Base-by-base conservation (phyloP, 352 stramenopile species). In the Nannochloropsis limnetica region DNA sequence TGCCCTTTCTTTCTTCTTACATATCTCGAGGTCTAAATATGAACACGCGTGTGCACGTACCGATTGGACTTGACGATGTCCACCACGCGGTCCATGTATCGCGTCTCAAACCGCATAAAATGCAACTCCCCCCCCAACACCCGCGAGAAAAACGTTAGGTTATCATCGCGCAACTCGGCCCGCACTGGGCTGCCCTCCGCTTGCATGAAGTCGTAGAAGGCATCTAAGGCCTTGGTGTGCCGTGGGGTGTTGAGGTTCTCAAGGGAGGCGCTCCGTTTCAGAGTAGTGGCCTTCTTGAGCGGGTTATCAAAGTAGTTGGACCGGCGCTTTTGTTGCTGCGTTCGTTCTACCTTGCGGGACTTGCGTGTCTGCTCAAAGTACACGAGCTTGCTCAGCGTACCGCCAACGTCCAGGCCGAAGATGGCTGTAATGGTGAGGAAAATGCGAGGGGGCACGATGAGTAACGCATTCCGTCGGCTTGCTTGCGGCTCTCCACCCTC, bases 111-210 rank as follows among this genome's bases (percentile, higher is more conserved):
- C 43, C 88, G 90, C 68, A 97, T 93, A 86, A 99, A 99, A 85
- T 99, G 95, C 79, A 99, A 94, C 37, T 94, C 90, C 31, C 95
- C 95, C 68, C 95, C 92, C 3, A 99, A 88, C 67, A 90, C 88
- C 84, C 94, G 92, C 28, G 83, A 89, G 81, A 91, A 88, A 32
- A 96, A 90, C 68, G 89, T 90, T 67, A 98, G 88, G 5, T 92
- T 87, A 15, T 93, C 90, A 80, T 98, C 93, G 80, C 95, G 91
- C 49, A 96, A 92, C 9, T 93, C 92, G 22, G 68, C 83, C 22
- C 61, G 61, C 11, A 74, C 61, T 6, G 61, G 61, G 25, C 61
- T 74, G 61, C 43, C 83, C n/a, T 67, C 82, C 17, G 74, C 28
- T 43, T 90, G 83, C 81, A 89, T 89, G 79, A 89, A 89, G 28